phyloP scores from a whole-genome alignment of 2,329 filamentous ascomycete species.

The Epichloe scottii region DNA sequence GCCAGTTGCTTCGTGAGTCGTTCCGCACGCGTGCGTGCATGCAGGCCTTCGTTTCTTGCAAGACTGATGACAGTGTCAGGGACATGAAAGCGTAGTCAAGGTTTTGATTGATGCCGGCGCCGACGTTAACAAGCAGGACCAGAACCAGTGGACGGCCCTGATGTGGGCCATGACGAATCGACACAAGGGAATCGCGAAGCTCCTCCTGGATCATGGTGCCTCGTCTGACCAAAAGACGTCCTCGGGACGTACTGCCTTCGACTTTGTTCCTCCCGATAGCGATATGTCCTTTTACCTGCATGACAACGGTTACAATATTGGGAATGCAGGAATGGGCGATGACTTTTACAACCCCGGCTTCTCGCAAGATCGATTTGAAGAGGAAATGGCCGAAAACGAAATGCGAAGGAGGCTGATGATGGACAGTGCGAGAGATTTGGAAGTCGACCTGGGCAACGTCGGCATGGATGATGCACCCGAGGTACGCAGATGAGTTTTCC shows the following conservation, averaged over 20 bases:
- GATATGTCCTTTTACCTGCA: conserved; percentile 94
- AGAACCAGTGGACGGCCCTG: conserved; percentile 91
- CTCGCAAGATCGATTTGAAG: conserved; percentile 86
- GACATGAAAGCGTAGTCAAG: conserved; percentile 79
- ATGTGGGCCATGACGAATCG: conserved; percentile 99
- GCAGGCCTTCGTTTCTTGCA: conserved; percentile 1
- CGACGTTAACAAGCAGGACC: conserved; percentile 84
- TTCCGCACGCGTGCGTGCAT: not conserved
- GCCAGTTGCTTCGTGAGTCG: conserved; percentile 86
- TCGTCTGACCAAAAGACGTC: conserved; percentile 95
- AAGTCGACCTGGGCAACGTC: conserved; percentile 90
- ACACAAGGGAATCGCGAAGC: conserved; percentile 90
- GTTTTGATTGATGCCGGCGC: conserved; percentile 75
- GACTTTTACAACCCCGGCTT: conserved; percentile 94
- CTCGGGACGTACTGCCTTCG: conserved; percentile 83
- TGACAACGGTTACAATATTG: conserved; percentile 85
- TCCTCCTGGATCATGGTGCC: conserved; percentile 81
- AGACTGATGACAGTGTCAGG: conserved; percentile 31
- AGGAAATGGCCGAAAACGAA: conserved; percentile 94
- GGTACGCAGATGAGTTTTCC: conserved; percentile 32
- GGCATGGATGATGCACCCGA: conserved; percentile 94
- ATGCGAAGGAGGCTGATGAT: conserved; percentile 97
- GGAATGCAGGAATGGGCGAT: conserved; percentile 64
- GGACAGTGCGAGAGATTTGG: conserved; percentile 94
- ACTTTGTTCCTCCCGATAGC: conserved; percentile 90